Evolutionary conservation across 2,329 filamentous ascomycete species (phyloP).

Genomic region (Phoma sp.): DNA sequence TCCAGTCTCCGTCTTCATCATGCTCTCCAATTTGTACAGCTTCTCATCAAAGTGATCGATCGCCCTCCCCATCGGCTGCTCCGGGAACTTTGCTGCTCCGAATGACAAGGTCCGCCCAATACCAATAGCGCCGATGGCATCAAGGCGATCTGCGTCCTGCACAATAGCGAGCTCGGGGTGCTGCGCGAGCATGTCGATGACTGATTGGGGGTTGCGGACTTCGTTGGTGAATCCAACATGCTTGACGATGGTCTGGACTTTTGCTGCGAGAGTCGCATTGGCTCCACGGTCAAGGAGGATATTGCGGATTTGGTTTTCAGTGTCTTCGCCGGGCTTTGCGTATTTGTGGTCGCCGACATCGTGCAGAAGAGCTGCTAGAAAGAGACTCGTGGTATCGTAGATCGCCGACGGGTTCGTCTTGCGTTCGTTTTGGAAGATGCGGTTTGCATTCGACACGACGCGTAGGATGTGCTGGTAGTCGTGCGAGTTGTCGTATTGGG

Average conservation of each 20-base stretch:
- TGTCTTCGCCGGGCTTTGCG: constrained; percentile 60
- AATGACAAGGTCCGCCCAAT: constrained; percentile 81
- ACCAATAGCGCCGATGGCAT: constrained; percentile 87
- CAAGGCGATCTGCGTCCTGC: constrained; percentile 91
- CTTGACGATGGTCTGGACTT: constrained; percentile 75
- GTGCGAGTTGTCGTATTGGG: constrained; percentile 76
- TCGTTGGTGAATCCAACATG: constrained; percentile 83
- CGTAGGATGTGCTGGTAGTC: constrained; percentile 86
- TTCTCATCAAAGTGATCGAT: constrained; percentile 50
- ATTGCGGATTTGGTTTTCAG: constrained; percentile 62
- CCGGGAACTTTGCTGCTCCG: constrained; percentile 60
- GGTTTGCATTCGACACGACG: constrained; percentile 75
- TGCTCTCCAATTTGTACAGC: constrained; percentile 37
- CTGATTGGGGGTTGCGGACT: constrained; percentile 66
- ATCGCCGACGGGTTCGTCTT: constrained; percentile 35
- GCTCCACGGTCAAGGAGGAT: constrained; percentile 67
- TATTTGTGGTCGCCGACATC: constrained; percentile 92
- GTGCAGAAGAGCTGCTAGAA: constrained; percentile 71
- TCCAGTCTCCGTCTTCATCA: constrained; percentile 48
- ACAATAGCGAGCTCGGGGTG: constrained; percentile 83
- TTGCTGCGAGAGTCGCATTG: constrained; percentile 64
- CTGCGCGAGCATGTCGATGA: constrained; percentile 66
- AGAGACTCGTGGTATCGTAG: constrained; percentile 66
- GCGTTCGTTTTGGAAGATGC: constrained; percentile 65
- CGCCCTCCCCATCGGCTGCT: constrained; percentile 33